A percentile compares a stretch with the other conserved stretches of the same genome.
Evolutionary conservation across 805 yeast species (phyloP).

Genomic region (Yarrowia sp.): DNA sequence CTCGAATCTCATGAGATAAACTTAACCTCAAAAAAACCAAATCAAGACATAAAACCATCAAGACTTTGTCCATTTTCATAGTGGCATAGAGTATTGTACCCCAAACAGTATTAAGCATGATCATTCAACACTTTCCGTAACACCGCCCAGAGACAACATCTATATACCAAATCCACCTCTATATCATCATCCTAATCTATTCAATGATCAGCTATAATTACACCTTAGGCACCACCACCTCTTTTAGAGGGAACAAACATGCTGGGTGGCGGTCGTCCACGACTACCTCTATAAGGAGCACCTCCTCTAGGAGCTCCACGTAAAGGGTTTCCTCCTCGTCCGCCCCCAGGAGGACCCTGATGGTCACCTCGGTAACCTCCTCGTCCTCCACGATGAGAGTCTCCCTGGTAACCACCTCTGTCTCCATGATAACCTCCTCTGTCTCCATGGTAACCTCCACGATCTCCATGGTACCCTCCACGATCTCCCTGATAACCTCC

Average conservation of each 20-base stretch:
- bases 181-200: not conserved
- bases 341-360: not conserved
- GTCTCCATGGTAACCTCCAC: not conserved
- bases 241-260: conserved; percentile 4
- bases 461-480: not conserved
- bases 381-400: not conserved
- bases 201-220: not conserved
- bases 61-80: too few relatives aligned
- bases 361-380: not conserved
- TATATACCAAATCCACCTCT: too few relatives aligned
- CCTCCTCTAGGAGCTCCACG: not conserved
- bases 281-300: conserved; percentile 1
- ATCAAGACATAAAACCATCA: too few relatives aligned
- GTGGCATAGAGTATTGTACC: too few relatives aligned
- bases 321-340: not conserved
- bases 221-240: not conserved
- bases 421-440: not conserved
- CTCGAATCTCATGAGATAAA: too few relatives aligned
- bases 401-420: not conserved
- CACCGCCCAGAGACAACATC: too few relatives aligned
- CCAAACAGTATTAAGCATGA: too few relatives aligned
- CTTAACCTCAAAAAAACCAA: too few relatives aligned
- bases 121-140: too few relatives aligned
- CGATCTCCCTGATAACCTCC: not conserved
- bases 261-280: not conserved